Evolutionary conservation across 2,329 filamentous ascomycete genomes (phyloP), one percentile per base, ranked within the genome.

Genomic region (Sphaerulina vaccinii): DNA sequence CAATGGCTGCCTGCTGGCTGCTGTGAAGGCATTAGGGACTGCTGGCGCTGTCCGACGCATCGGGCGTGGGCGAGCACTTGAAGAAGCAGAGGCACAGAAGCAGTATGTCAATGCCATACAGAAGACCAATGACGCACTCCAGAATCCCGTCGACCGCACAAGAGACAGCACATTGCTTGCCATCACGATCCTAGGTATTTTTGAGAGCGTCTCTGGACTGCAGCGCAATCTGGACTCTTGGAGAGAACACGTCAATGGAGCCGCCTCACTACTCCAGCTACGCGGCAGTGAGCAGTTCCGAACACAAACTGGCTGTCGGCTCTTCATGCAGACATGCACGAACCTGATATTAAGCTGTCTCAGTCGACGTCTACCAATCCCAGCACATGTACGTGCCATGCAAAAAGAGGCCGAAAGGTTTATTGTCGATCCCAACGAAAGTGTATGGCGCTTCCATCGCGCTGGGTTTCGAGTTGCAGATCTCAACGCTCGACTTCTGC

Each of bases 191-290:
- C 38, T 75, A 75, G 0, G 82, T 81, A 7, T 64, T 71, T 54
- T 90, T 85, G 55, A 90, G 83, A 60, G 83, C 78, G 35, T 79
- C 69, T 24, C 90, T 79, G 42, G 90, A 84, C 53, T 85, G 76
- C 0, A 75, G 66, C 0, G 72, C 78, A 41, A 90, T 71, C 46
- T 77, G 69, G 36, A 90, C 70, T 1, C 73, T 75, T 39, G 90
- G 73, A 0, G 85, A 40, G 50, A 53, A 18, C 54, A 56, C 22
- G 50, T 56, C 50, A 53, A 56, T 21, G 54, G 54, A 3, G 54
- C 54, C 2, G 54, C 54, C 16, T 56, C 54, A 13, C 39, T 56
- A 15, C 49, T 56, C 10, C 54, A 56, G 19, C 50, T 56, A 3
- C 54, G 54, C 15, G 54, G 54, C 21, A 35, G 21, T 10, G 50